Evolutionary conservation across 176 grass and related monocot genomes (phyloP).

Genomic region (Poa pratensis): DNA sequence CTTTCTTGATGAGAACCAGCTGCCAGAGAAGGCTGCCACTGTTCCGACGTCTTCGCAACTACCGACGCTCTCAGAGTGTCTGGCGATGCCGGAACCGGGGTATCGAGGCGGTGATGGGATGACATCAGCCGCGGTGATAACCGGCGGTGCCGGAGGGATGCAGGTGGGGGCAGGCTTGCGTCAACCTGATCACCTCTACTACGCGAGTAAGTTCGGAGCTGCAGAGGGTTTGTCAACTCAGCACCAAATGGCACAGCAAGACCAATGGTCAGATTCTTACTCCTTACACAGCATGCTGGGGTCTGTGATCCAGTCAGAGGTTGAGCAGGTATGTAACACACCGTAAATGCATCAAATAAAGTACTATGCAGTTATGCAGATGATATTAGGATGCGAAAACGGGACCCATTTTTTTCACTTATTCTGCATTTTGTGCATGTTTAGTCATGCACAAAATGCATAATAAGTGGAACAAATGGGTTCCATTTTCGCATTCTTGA

Average conservation of each 20-base stretch:
- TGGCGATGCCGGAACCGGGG: constrained; percentile 58
- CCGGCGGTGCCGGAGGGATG: constrained; percentile 19
- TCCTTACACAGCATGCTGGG: constrained; percentile 55
- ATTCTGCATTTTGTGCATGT: too few species aligned
- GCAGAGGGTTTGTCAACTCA: constrained; percentile 27
- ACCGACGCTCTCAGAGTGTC: constrained; percentile 70
- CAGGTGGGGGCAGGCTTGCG: constrained; percentile 20
- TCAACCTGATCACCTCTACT: constrained; percentile 39
- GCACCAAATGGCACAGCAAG: constrained; percentile 50
- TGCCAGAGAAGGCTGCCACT: not conserved
- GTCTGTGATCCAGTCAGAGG: constrained; percentile 29
- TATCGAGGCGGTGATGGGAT: constrained; percentile 23
- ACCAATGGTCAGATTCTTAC: constrained; percentile 37
- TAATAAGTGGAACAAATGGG: too few species aligned
- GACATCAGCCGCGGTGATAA: not conserved
- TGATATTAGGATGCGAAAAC: too few species aligned
- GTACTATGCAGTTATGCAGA: not conserved
- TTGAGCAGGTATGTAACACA: constrained; percentile 49
- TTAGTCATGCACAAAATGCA: too few species aligned
- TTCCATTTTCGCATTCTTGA: too few species aligned
- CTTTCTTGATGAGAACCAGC: constrained; percentile 51
- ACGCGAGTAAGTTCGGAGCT: constrained; percentile 44
- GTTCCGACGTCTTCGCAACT: constrained; percentile 29
- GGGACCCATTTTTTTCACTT: too few species aligned
- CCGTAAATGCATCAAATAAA: not conserved